Conservation (phyloP, 768 basidiomycete genomes). For the Mycena rebaudengoi region DNA sequence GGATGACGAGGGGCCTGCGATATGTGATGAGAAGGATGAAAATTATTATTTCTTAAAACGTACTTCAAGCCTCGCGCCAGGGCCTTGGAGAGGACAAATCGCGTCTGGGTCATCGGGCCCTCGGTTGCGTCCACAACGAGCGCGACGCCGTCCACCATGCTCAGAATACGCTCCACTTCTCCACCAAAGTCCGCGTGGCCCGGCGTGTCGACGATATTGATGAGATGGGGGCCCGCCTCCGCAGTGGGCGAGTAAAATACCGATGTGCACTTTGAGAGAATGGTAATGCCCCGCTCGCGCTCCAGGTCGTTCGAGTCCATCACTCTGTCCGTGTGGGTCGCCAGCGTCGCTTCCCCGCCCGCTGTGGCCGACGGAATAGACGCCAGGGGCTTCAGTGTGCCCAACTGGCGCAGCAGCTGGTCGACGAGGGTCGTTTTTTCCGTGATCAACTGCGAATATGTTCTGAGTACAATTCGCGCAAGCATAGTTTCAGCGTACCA, state of each 20-base stretch:
- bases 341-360: constrained; percentile 44
- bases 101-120: constrained; percentile 68
- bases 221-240: constrained; percentile 41
- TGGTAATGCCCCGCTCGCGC: constrained; percentile 68
- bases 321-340: constrained; percentile 51
- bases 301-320: constrained; percentile 66
- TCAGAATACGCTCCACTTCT: constrained; percentile 67
- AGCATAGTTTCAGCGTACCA: constrained; percentile 42
- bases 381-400: constrained; percentile 47
- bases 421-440: constrained; percentile 63
- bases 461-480: background rate
- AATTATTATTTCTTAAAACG: no score
- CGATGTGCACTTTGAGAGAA: constrained; percentile 66
- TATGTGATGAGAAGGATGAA: background rate
- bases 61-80: constrained; percentile 52
- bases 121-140: constrained; percentile 69
- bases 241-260: constrained; percentile 50
- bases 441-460: constrained; percentile 53
- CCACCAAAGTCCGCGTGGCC: constrained; percentile 73
- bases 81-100: constrained; percentile 60
- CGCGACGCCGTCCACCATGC: constrained; percentile 69
- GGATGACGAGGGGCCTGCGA: constrained; percentile 54
- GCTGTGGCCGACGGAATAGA: constrained; percentile 38
- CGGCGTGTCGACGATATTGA: constrained; percentile 70
- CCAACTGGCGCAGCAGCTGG: constrained; percentile 59